Conservation (phyloP, 371 early-diverging fungal genomes). For the Circinella minor region DNA sequence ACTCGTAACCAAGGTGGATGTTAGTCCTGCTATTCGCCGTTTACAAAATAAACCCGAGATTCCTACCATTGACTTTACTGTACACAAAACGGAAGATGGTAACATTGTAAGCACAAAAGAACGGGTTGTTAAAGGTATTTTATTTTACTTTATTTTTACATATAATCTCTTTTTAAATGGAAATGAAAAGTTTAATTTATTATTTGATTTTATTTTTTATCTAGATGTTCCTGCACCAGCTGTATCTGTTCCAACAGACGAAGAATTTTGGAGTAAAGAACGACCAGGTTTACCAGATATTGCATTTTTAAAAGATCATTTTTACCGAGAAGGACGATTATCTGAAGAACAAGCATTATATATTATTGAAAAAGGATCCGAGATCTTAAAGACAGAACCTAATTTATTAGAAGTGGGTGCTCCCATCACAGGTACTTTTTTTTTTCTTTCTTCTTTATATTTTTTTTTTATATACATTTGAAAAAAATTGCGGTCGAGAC, state of each 20-base stretch:
- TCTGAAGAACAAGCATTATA: slow-evolving; percentile 90
- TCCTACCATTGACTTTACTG: slow-evolving; percentile 71
- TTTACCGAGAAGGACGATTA: slow-evolving; percentile 89
- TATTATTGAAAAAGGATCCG: slow-evolving; percentile 79
- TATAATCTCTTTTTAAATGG: too few species aligned
- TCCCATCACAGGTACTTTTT: slow-evolving; percentile 79
- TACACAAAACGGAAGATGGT: slow-evolving; percentile 81
- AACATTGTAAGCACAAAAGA: slow-evolving; percentile 77
- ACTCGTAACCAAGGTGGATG: slow-evolving; percentile 10
- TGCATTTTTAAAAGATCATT: slow-evolving; percentile 85
- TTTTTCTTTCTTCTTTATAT: neutral
- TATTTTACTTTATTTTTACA: too few species aligned
- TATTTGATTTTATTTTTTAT: neutral
- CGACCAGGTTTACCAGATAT: slow-evolving; percentile 79
- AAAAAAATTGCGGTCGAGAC: too few species aligned
- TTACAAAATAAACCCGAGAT: slow-evolving; percentile 30
- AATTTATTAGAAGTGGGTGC: slow-evolving; percentile 89
- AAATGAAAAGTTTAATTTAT: too few species aligned
- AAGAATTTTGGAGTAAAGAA: slow-evolving; percentile 64
- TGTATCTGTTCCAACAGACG: slow-evolving; percentile 51
- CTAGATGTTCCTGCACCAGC: slow-evolving; percentile 66
- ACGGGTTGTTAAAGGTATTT: slow-evolving; percentile 74
- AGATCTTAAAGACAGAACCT: slow-evolving; percentile 77
- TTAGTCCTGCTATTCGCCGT: slow-evolving; percentile 27
- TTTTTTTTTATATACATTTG: too few species aligned